These are phyloP conservation scores for Symmetrospora coprosmae DNA, from an alignment of 768 basidiomycete genomes.

Conservation along the genomic window DNA sequence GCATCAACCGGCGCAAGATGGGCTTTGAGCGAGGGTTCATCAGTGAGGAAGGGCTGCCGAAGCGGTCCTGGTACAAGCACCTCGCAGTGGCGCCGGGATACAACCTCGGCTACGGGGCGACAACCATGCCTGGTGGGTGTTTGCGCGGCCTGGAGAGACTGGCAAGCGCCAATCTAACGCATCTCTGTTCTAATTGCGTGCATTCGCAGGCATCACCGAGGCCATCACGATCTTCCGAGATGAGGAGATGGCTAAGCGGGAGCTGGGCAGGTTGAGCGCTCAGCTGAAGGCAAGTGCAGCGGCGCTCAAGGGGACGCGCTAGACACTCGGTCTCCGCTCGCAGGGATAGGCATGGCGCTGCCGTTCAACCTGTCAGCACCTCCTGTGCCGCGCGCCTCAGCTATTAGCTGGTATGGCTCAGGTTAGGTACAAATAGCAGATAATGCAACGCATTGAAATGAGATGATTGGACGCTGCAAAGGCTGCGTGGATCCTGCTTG, in stretches of 20 bases:
- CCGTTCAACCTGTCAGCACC: too few species aligned
- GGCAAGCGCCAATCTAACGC: too few species aligned
- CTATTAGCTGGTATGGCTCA: too few species aligned
- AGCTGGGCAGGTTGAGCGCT: slow-evolving; percentile 36
- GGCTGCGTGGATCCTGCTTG: too few species aligned
- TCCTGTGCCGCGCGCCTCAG: too few species aligned
- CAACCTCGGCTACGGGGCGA: slow-evolving; percentile 46
- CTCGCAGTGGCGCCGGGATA: slow-evolving; percentile 67
- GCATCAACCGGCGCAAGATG: slow-evolving; percentile 43
- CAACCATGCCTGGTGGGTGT: slow-evolving; percentile 52
- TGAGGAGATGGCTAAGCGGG: slow-evolving; percentile 47
- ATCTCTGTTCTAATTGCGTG: slow-evolving; percentile 20
- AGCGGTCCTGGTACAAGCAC: slow-evolving; percentile 70
- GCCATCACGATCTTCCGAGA: slow-evolving; percentile 58
- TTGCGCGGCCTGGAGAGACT: too few species aligned
- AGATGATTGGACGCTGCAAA: too few species aligned
- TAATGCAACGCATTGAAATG: too few species aligned
- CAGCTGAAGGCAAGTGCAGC: background rate
- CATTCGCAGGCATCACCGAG: slow-evolving; percentile 47
- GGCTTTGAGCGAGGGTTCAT: slow-evolving; percentile 53
- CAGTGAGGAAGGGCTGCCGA: slow-evolving; percentile 57
- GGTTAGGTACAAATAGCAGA: too few species aligned
- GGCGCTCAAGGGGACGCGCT: background rate
- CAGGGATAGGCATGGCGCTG: too few species aligned
- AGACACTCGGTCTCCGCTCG: too few species aligned